A percentile compares a stretch with the other conserved stretches of the same genome.
phyloP scores from a whole-genome alignment of 2,329 filamentous ascomycete genomes.

The Apiospora malaysiana region DNA sequence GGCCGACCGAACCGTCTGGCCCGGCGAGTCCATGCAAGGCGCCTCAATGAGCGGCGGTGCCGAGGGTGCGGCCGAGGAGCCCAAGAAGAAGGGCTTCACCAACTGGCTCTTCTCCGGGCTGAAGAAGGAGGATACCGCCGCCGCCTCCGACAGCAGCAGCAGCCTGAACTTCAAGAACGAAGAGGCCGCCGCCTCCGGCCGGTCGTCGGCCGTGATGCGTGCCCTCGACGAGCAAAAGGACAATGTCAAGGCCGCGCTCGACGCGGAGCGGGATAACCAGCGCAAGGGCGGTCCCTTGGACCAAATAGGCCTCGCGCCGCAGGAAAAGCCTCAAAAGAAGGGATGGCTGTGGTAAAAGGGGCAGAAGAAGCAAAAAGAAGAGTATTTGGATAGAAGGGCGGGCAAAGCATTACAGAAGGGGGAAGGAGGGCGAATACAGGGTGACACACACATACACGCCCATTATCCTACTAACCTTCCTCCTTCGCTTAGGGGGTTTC shows the following conservation, averaged over 20 bases:
- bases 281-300: constrained; percentile 57
- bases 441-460: no score
- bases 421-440: no score
- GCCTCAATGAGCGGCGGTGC: constrained; percentile 28
- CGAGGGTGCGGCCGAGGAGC: constrained; percentile 26
- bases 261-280: constrained; percentile 58
- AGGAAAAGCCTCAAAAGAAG: constrained; percentile 47
- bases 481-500: neutral
- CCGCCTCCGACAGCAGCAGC: constrained; percentile 9
- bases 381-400: neutral
- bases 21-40: constrained; percentile 33
- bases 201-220: constrained; percentile 33
- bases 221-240: constrained; percentile 42
- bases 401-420: neutral
- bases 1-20: constrained; percentile 33
- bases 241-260: constrained; percentile 52
- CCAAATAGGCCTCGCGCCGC: constrained; percentile 50
- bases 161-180: constrained; percentile 36
- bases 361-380: neutral
- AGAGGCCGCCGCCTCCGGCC: constrained; percentile 38
- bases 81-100: constrained; percentile 34
- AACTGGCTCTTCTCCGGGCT: constrained; percentile 48
- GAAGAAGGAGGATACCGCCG: constrained; percentile 42
- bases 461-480: neutral
- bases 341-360: constrained; percentile 50